Percentiles rank a stretch among this genome's conserved stretches.
Conservation (phyloP, 768 basidiomycete species). For the Tricholomella constricta region DNA sequence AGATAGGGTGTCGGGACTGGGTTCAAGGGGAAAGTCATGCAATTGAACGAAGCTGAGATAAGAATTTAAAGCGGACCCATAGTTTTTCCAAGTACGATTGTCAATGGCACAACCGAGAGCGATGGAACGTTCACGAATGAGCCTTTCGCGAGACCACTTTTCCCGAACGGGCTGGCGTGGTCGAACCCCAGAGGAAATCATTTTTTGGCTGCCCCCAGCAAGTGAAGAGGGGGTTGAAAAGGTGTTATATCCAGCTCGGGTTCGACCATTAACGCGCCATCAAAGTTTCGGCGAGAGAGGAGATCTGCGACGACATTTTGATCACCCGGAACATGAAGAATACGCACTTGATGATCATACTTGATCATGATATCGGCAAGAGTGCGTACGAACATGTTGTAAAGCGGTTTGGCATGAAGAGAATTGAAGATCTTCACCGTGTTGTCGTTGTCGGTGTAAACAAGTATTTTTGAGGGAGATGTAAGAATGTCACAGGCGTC, state of each 20-base stretch:
- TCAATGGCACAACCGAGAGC: conserved; percentile 34
- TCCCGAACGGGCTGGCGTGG: conserved; percentile 28
- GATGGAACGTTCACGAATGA: conserved; percentile 27
- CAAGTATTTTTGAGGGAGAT: conserved; percentile 3
- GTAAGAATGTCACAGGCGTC: neutral
- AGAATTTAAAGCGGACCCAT: conserved; percentile 37
- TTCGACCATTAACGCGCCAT: neutral
- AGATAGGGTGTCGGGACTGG: conserved; percentile 37
- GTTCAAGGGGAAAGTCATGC: conserved; percentile 36
- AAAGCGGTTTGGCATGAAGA: conserved; percentile 18
- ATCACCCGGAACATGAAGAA: conserved; percentile 26
- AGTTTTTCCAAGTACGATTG: conserved; percentile 19
- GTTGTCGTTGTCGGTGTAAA: conserved; percentile 32
- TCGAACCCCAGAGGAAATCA: conserved; percentile 10
- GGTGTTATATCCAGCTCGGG: conserved; percentile 2
- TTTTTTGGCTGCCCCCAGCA: conserved; percentile 24
- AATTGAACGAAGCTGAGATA: conserved; percentile 35
- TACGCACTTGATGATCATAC: conserved; percentile 13
- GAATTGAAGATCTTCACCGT: conserved; percentile 30
- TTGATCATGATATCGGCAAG: conserved; percentile 20
- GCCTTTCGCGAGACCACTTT: conserved; percentile 30
- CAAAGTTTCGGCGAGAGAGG: conserved; percentile 22
- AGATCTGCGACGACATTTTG: conserved; percentile 34
- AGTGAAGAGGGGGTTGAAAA: conserved; percentile 14
- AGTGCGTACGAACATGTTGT: conserved; percentile 27